A percentile compares a stretch with the other conserved stretches of the same genome.
phyloP scores from a whole-genome alignment of 2,329 filamentous ascomycete genomes.

The Anthostomella pinea region DNA sequence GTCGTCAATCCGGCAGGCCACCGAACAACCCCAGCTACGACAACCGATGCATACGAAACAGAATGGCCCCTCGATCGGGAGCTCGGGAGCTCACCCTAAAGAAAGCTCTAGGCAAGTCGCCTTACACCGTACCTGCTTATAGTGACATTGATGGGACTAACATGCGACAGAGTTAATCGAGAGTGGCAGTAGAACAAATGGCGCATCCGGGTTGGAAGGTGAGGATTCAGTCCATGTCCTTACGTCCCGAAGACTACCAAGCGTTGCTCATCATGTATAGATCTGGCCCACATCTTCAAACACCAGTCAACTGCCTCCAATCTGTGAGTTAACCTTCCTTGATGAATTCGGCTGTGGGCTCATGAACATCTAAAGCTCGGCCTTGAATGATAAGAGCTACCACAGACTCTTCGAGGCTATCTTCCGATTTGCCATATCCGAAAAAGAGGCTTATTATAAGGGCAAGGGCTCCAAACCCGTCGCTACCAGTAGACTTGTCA shows the following conservation, averaged over 20 bases:
- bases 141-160: conserved; percentile 11
- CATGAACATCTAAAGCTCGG: conserved; percentile 16
- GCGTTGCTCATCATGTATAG: conserved; percentile 16
- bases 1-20: too few species aligned
- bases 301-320: conserved; percentile 24
- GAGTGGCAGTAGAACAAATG: conserved; percentile 22
- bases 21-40: too few species aligned
- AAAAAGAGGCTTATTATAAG: conserved; percentile 63
- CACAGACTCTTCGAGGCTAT: conserved; percentile 78
- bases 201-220: conserved; percentile 28
- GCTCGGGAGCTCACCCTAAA: conserved; percentile 27
- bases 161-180: conserved; percentile 23
- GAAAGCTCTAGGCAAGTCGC: conserved; percentile 24
- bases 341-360: too few species aligned
- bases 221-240: conserved; percentile 2
- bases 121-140: background rate
- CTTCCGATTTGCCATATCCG: conserved; percentile 65
- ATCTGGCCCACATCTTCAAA: conserved; percentile 30
- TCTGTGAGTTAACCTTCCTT: conserved; percentile 22
- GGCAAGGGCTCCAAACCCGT: conserved; percentile 39
- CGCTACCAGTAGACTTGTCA: conserved; percentile 55
- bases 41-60: conserved; percentile 8
- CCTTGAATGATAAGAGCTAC: conserved; percentile 72
- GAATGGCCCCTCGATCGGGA: conserved; percentile 26
- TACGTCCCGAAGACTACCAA: background rate